A percentile compares a stretch with the other conserved stretches of the same genome.
Evolutionary conservation across 2,329 filamentous ascomycete genomes (phyloP).

Genomic region (Ophiostoma piceae): DNA sequence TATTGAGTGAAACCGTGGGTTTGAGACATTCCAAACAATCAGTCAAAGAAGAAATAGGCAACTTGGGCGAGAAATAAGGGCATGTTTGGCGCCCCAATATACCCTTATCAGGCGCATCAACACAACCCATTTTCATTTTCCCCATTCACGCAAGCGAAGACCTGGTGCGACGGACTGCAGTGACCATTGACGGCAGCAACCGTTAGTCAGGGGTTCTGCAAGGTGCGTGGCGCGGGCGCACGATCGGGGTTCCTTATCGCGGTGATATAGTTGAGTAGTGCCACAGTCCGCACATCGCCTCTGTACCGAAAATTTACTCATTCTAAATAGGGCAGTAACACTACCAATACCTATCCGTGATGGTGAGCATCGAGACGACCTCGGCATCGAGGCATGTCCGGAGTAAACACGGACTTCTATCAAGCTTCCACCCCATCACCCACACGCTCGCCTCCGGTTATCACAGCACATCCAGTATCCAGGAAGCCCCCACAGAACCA

Average conservation of each 20-base stretch:
- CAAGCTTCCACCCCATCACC: not conserved
- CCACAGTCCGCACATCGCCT: too few species aligned
- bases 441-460: not conserved
- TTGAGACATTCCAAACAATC: not conserved
- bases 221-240: not conserved
- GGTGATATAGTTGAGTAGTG: not conserved
- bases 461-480: not conserved
- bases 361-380: not conserved
- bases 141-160: not conserved
- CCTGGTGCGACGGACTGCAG: not conserved
- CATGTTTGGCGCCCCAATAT: not conserved
- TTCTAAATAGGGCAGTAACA: not conserved
- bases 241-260: not conserved
- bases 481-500: not conserved
- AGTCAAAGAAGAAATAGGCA: not conserved
- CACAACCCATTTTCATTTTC: not conserved
- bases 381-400: not conserved
- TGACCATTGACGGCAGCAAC: not conserved
- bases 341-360: not conserved
- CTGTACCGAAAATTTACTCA: too few species aligned
- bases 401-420: not conserved
- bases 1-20: not conserved
- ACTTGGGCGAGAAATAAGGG: not conserved
- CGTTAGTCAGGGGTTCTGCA: not conserved
- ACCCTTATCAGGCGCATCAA: not conserved